Base-by-base conservation (phyloP, 441 rosid genomes). In the Rhodomyrtus psidioides region DNA sequence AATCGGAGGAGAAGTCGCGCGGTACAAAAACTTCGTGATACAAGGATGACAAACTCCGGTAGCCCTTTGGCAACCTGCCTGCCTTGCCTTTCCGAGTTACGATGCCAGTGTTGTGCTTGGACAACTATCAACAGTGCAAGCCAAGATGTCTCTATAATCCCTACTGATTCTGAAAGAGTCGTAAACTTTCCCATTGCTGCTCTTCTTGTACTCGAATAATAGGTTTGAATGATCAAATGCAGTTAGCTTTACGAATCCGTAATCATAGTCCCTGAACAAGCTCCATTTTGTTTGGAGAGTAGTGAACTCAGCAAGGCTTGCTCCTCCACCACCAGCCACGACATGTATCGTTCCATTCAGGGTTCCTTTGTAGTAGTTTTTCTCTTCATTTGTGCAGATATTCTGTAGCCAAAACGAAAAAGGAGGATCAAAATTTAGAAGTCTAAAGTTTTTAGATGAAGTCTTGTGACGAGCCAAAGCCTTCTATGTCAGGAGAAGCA, bases 241-340 rank as follows among this genome's bases (percentile, higher is more conserved):
- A 1, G 98, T 94, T 0, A 95, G 93, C 88, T 95, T 93, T 27
- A 93, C 89, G 23, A 93, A 96, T 42, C 97, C 99, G 21, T 94
- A 91, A 81, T 96, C 98, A 24, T 87, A 85, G 65, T 95, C 98
- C 89, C 88, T 95, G 83, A 81, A 83, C 44, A 92, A 76, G 89
- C 98, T 95, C 98, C 98, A 96, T 1, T 85, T 89, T 5, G 96
- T 95, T 44, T 90, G 91, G 9, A 94, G 74, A 46, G 89, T 58
- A 10, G 96, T 91, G 83, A 94, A 95, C 53, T 89, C 89, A 26
- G 96, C 89, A 51, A 95, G 93, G 87, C 92, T 60, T 83, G 98
- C 94, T 88, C 99, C 99, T 81, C 91, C 99, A 23, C 98, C 98
- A 24, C 99, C 98, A 9, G 97, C 98, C 79, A 94, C 97, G 27